phyloP scores from a whole-genome alignment of 2,329 filamentous ascomycete genomes.

The Blumeria hordei region DNA sequence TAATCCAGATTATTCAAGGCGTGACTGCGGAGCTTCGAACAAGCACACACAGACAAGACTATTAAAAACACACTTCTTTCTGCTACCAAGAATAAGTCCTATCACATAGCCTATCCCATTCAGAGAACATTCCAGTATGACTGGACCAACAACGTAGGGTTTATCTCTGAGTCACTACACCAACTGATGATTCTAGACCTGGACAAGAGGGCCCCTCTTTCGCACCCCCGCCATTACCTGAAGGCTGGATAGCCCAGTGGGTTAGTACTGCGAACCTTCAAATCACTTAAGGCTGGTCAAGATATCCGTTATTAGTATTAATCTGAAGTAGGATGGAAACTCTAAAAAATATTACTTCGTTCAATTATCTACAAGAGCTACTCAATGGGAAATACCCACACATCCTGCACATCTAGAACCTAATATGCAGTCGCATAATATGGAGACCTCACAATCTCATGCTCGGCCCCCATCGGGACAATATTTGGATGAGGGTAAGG shows the following conservation, averaged over 20 bases:
- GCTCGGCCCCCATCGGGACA: slow-evolving; percentile 26
- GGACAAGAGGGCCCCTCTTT: slow-evolving; percentile 15
- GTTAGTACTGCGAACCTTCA: neutral
- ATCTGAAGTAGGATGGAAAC: slow-evolving; percentile 21
- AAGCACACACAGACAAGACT: too few species aligned
- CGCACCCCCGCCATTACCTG: slow-evolving; percentile 31
- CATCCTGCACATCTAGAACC: slow-evolving; percentile 35
- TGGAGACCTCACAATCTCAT: slow-evolving; percentile 27
- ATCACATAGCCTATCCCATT: too few species aligned
- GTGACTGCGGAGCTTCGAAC: too few species aligned
- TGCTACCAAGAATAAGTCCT: too few species aligned
- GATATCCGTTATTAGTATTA: too few species aligned
- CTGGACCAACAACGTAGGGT: too few species aligned
- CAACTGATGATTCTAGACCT: neutral
- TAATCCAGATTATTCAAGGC: too few species aligned
- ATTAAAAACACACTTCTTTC: too few species aligned
- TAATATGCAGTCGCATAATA: slow-evolving; percentile 27
- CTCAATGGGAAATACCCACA: slow-evolving; percentile 52
- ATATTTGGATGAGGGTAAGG: slow-evolving; percentile 28
- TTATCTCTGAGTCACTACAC: too few species aligned
- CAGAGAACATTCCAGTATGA: too few species aligned
- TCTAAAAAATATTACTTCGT: slow-evolving; percentile 48
- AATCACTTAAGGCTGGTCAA: too few species aligned
- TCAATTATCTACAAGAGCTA: slow-evolving; percentile 44
- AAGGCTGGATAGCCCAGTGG: slow-evolving; percentile 49